Evolutionary conservation across 140 eudicot genomes (phyloP), one percentile per base, ranked within the genome.

Genomic region (Anethum foeniculum): DNA sequence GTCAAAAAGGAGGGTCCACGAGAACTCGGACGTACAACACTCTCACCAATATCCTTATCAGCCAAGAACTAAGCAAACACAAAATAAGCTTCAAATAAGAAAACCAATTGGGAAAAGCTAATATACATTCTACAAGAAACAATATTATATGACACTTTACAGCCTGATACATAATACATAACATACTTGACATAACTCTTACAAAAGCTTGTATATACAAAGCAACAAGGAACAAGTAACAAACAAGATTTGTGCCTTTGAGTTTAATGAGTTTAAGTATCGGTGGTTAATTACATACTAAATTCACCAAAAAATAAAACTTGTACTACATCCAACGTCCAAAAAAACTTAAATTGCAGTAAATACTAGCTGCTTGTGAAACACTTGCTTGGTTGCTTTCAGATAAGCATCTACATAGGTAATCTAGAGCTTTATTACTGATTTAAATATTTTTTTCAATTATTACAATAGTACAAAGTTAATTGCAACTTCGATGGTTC

Each of bases 11-110:
- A 88, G 34, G 91, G 96, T 47, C 99, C 99, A 71, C 96, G 97
- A 81, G 99, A 96, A 85, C 99, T 93, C 27, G 99, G 98, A 32
- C 99, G 94, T 19, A 93, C 76, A 38, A 96, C 84, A 76, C 94
- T 93, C 87, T 93, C 99, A 81, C 99, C 99, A 34, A 92, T 90
- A 36, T 93, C 99, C 88, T 96, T 96, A 82, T 87, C 94, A 12
- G 91, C 80, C 80, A 96, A 32, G 84, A 89, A 85, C 99, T 96
- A 84, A 28, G 23, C 78, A 75, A 72, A 27, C 43, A 52, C 73
- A 78, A 34, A 49, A 14, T 21, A 72, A 38, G 25, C 30, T 27
- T 27, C 36, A 25, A 25, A 62, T 62, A 62, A 62, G 69, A 60
- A 39, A n/a, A n/a, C 6, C 3, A 1, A 3, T 60, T 9, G 6